A percentile compares a stretch with the other conserved stretches of the same genome.
Conservation (phyloP, 345 rosid species). For the Anacardium occidentale region DNA sequence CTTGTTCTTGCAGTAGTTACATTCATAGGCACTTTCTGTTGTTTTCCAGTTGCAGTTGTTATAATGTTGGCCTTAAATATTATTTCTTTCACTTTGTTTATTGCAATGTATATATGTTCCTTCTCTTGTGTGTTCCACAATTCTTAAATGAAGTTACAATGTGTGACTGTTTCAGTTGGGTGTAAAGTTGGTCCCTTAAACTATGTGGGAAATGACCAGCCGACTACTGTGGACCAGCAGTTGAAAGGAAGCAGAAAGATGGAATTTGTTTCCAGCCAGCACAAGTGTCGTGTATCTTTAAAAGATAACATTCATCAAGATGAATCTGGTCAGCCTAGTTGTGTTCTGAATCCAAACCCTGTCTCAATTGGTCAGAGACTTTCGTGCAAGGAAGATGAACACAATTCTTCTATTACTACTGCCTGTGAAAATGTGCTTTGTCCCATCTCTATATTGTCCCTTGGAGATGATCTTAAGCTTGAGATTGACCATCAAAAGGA, state of each 20-base stretch:
- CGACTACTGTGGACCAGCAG: slow-evolving; percentile 31
- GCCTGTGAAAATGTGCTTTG: slow-evolving; percentile 44
- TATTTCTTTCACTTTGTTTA: background rate
- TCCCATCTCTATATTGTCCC: slow-evolving; percentile 46
- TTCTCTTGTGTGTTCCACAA: background rate
- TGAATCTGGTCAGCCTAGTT: slow-evolving; percentile 41
- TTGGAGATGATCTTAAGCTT: slow-evolving; percentile 41
- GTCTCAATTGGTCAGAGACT: slow-evolving; percentile 70
- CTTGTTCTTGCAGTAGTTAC: background rate
- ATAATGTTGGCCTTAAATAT: background rate
- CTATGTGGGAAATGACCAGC: slow-evolving; percentile 41
- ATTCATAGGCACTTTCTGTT: background rate
- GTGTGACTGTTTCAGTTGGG: slow-evolving; percentile 43
- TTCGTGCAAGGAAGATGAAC: slow-evolving; percentile 70
- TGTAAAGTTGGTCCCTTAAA: slow-evolving; percentile 42
- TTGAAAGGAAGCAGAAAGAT: slow-evolving; percentile 53
- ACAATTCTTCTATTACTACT: slow-evolving; percentile 61
- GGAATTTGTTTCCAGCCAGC: slow-evolving; percentile 39
- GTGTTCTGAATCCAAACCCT: slow-evolving; percentile 47
- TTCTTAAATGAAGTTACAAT: slow-evolving; percentile 7
- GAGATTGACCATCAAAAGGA: slow-evolving; percentile 59
- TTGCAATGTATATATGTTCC: background rate
- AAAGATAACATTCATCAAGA: slow-evolving; percentile 42
- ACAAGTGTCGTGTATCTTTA: slow-evolving; percentile 40
- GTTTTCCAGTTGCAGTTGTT: background rate